Percentiles rank a stretch among this genome's conserved stretches.
Evolutionary conservation across 1,284 basidiomycete genomes (phyloP).

Genomic region (Puccinia brachypodii): DNA sequence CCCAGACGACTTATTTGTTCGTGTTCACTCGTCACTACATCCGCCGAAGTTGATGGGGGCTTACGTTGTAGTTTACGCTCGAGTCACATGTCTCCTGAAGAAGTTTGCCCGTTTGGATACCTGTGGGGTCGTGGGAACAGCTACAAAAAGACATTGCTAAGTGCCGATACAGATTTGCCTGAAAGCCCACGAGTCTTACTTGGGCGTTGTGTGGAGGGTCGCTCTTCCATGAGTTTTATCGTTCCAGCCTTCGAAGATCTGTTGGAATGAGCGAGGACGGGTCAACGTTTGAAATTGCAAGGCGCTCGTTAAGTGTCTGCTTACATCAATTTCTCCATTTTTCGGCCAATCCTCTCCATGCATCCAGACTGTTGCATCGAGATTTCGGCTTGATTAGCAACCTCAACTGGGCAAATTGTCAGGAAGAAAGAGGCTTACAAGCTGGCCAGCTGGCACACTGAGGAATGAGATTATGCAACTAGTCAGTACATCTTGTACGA

Average conservation of each 20-base stretch:
- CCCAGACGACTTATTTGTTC: neutral
- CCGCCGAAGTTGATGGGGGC: neutral
- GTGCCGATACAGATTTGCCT: neutral
- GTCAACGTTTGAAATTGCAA: neutral
- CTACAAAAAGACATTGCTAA: neutral
- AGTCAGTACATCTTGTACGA: neutral
- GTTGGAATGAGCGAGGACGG: neutral
- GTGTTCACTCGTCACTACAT: neutral
- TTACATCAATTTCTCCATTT: conserved; percentile 34
- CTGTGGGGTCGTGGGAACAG: conserved; percentile 35
- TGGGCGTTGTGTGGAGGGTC: conserved; percentile 7
- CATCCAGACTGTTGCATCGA: conserved; percentile 25
- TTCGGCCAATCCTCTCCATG: conserved; percentile 20
- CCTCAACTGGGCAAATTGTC: neutral
- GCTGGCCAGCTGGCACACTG: conserved; percentile 38
- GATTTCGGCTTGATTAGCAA: neutral
- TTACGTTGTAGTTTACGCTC: conserved; percentile 40
- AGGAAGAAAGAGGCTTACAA: neutral
- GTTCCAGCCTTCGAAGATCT: conserved; percentile 43
- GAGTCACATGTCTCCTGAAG: conserved; percentile 30
- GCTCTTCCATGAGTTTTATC: neutral
- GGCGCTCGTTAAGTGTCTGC: neutral
- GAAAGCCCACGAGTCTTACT: neutral
- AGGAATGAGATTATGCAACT: neutral
- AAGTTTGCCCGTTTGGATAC: conserved; percentile 33